Conservation (phyloP, 805 yeast species). For the Sungouiozyma ichnusensis region DNA sequence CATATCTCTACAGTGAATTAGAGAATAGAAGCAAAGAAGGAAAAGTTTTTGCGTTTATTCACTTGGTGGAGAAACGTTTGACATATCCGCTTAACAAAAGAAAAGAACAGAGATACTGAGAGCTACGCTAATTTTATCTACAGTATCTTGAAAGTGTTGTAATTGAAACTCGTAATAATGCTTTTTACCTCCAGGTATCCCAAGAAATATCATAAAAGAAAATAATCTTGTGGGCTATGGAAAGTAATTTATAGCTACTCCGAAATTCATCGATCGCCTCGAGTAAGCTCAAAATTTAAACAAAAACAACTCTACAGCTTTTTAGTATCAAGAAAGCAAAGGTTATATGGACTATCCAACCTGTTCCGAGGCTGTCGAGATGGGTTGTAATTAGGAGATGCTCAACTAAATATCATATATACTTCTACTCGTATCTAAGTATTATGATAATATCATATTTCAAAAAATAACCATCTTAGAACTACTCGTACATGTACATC, state of each 20-base stretch:
- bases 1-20: slow-evolving; percentile 32
- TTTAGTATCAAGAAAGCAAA: slow-evolving; percentile 30
- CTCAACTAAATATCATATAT: no score
- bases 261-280: slow-evolving; percentile 40
- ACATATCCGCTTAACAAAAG: slow-evolving; percentile 17
- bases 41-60: slow-evolving; percentile 33
- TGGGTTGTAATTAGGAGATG: no score
- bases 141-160: slow-evolving; percentile 36
- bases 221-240: slow-evolving; percentile 38
- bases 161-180: slow-evolving; percentile 33
- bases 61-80: slow-evolving; percentile 39
- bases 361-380: slow-evolving; percentile 19
- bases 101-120: slow-evolving; percentile 21
- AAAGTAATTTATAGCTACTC: slow-evolving; percentile 42
- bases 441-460: no score
- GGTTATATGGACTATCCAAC: slow-evolving; percentile 39
- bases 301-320: slow-evolving; percentile 38
- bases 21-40: slow-evolving; percentile 29
- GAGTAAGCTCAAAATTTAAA: slow-evolving; percentile 32
- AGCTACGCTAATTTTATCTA: slow-evolving; percentile 28
- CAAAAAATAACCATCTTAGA: no score
- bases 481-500: no score
- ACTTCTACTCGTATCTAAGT: no score
- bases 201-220: slow-evolving; percentile 28
- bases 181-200: slow-evolving; percentile 19